Base-by-base conservation (phyloP, 2,329 filamentous ascomycete genomes). In the Chaetoscypha palmicola region DNA sequence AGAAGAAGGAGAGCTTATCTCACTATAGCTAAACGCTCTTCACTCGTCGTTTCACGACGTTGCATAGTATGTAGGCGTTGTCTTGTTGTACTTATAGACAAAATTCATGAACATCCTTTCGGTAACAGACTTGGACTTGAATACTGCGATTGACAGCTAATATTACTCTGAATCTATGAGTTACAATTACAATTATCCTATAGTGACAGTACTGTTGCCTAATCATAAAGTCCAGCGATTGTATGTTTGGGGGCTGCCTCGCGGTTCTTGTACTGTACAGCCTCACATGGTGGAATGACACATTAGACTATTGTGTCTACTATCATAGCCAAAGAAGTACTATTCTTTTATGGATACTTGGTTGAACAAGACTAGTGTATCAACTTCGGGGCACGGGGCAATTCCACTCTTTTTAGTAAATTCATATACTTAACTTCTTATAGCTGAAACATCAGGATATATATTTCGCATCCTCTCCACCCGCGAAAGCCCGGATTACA, bases 111-210 rank as follows among this genome's bases (percentile, higher is more conserved):
- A 11, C 16, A 31, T 31, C 16, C 28, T 31, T 14, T 31, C 28
- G 28, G 28, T 11, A 31, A 31, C 12, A 14, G 12, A 31, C 28
- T 31, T 3, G 16, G 28, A 4, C 9, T 12, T 9, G 11, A 9
- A 11, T 31, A 4, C 3, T 31, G 12, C 28, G 9, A 14, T 11
- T 31, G 28, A 31, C 28, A 31, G 16, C 16, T 31, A 11, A 31
- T 3, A 67, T 69, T 2, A 67, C 73, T 0, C 68, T 76, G 35
- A 48, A 70, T 4, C 53, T 76, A 9, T 72, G 72, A 19, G 68
- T 68, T 16, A 45, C 66, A 21, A 72, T 70, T 73, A 60, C 51
- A 62, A n/a, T n/a, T n/a, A n/a, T n/a, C n/a, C n/a, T n/a, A n/a
- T n/a, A n/a, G n/a, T n/a, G n/a, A n/a, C n/a, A n/a, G n/a, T n/a